Percentiles rank a stretch among this genome's conserved stretches.
phyloP scores from a whole-genome alignment of 441 rosid genomes.

The Populus tomentosa region DNA sequence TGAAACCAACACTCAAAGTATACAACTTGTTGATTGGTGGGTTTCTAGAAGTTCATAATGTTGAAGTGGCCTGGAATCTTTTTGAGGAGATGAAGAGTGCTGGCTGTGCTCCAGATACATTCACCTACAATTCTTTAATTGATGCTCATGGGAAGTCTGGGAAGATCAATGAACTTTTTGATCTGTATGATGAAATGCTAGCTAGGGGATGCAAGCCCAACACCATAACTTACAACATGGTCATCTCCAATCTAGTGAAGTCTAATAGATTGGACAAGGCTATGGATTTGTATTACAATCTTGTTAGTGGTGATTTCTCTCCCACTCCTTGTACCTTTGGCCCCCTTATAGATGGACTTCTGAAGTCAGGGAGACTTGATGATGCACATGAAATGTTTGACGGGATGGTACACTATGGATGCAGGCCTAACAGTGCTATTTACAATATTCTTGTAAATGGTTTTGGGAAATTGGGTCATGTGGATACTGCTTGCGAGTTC shows the following conservation, averaged over 20 bases:
- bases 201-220: conserved; percentile 51
- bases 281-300: conserved; percentile 66
- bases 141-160: conserved; percentile 70
- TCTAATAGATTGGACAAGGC: conserved; percentile 58
- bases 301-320: conserved; percentile 61
- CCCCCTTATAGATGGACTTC: conserved; percentile 77
- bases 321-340: conserved; percentile 87
- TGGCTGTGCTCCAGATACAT: conserved; percentile 59
- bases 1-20: conserved; percentile 38
- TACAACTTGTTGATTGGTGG: conserved; percentile 69
- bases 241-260: conserved; percentile 68
- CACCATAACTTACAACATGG: conserved; percentile 75
- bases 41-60: conserved; percentile 43
- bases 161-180: conserved; percentile 44
- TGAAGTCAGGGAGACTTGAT: conserved; percentile 56
- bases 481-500: conserved; percentile 58
- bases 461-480: conserved; percentile 71
- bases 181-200: conserved; percentile 60
- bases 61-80: conserved; percentile 45
- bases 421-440: conserved; percentile 79
- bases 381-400: conserved; percentile 69
- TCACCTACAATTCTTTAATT: conserved; percentile 72
- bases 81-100: conserved; percentile 57
- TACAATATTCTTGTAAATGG: conserved; percentile 89
- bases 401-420: conserved; percentile 74